phyloP scores from a whole-genome alignment of 108 stramenopile species.

The Cyclostephanos tholiformis region DNA sequence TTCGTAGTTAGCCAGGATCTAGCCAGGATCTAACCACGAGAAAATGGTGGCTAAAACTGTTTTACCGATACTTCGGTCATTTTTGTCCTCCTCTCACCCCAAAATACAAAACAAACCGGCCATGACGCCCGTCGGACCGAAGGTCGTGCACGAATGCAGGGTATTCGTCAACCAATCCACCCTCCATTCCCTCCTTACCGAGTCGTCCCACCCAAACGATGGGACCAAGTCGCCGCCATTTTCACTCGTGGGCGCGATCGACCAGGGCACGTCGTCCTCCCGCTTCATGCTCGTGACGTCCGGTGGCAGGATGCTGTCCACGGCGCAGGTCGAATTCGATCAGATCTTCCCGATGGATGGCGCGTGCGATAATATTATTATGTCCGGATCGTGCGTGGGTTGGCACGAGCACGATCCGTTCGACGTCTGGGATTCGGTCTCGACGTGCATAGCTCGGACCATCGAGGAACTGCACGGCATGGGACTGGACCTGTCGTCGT shows the following conservation, averaged over 20 bases:
- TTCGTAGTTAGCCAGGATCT: too few relatives aligned
- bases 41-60: too few relatives aligned
- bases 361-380: constrained; percentile 25
- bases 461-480: constrained; percentile 41
- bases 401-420: constrained; percentile 84
- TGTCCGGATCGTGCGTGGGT: constrained; percentile 28
- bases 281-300: constrained; percentile 89
- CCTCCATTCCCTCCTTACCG: constrained; percentile 21
- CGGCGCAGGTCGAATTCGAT: constrained; percentile 90
- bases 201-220: too few relatives aligned
- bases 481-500: constrained; percentile 22
- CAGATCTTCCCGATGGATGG: constrained; percentile 76
- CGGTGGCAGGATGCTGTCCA: constrained; percentile 72
- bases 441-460: constrained; percentile 57
- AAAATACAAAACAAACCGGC: too few relatives aligned
- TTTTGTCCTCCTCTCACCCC: not conserved
- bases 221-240: constrained; percentile 7
- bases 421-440: constrained; percentile 78
- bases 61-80: not conserved
- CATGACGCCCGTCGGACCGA: constrained; percentile 11
- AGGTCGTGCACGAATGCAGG: constrained; percentile 19
- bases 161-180: constrained; percentile 36
- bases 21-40: too few relatives aligned
- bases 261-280: constrained; percentile 96
- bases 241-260: constrained; percentile 88